phyloP scores from a whole-genome alignment of 257 asterid species.

The Solanum bulbocastanum region DNA sequence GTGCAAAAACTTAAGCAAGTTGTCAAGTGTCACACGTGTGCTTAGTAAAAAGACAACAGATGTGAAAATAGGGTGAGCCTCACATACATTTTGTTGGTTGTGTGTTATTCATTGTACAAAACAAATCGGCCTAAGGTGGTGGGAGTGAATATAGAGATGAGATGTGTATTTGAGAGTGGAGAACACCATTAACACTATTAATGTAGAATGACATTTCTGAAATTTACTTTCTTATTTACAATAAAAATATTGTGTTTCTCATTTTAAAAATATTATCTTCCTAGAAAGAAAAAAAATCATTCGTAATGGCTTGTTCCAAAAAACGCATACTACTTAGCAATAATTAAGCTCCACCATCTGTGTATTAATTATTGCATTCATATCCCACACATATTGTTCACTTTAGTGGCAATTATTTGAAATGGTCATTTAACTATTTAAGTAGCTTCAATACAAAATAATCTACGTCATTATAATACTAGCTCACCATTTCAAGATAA shows the following conservation, averaged over 20 bases:
- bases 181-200: neutral
- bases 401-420: neutral
- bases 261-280: neutral
- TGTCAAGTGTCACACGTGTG: neutral
- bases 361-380: neutral
- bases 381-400: neutral
- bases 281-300: neutral
- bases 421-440: neutral
- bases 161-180: neutral
- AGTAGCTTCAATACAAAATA: neutral
- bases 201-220: neutral
- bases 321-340: neutral
- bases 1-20: neutral
- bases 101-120: neutral
- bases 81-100: neutral
- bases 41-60: too few species aligned
- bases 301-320: neutral
- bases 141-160: neutral
- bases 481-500: neutral
- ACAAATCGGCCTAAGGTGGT: neutral
- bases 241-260: neutral
- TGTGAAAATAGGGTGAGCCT: neutral
- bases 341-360: neutral
- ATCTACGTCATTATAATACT: neutral
- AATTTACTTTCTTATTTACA: too few species aligned